Evolutionary conservation across 2,329 filamentous ascomycete genomes (phyloP).

Genomic region (Cladophialophora chaetospira): DNA sequence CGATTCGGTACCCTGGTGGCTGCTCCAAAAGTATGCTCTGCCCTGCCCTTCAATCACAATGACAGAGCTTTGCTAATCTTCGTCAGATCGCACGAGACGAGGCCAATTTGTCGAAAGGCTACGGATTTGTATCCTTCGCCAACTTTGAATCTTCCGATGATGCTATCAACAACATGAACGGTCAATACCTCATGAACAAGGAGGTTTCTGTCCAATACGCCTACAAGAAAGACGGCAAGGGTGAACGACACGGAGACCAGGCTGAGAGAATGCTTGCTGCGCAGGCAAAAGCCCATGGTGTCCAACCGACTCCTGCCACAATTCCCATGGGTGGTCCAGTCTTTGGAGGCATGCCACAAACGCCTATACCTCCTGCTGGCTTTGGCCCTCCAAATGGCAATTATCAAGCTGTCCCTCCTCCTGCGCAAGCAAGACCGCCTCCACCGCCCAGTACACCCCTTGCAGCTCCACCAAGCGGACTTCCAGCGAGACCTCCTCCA

Average conservation of each 20-base stretch:
- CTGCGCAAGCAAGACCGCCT: slow-evolving; percentile 51
- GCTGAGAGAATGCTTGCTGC: slow-evolving; percentile 89
- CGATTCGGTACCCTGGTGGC: slow-evolving; percentile 85
- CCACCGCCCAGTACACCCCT: slow-evolving; percentile 59
- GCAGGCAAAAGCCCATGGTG: slow-evolving; percentile 91
- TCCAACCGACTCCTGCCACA: slow-evolving; percentile 77
- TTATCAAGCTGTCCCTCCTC: slow-evolving; percentile 47
- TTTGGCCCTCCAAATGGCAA: slow-evolving; percentile 43
- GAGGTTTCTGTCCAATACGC: slow-evolving; percentile 96
- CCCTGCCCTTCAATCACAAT: neutral
- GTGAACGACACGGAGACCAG: slow-evolving; percentile 90
- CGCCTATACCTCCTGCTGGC: slow-evolving; percentile 43
- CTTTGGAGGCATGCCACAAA: slow-evolving; percentile 35
- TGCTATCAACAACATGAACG: slow-evolving; percentile 89
- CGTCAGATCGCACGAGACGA: slow-evolving; percentile 76
- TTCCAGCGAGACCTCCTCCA: slow-evolving; percentile 71
- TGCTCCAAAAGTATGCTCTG: slow-evolving; percentile 71
- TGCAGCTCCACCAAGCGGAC: slow-evolving; percentile 51
- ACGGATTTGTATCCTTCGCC: slow-evolving; percentile 91
- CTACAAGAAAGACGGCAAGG: slow-evolving; percentile 99
- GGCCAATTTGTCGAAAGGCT: slow-evolving; percentile 84
- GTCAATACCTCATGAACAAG: slow-evolving; percentile 96
- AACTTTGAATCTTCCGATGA: slow-evolving; percentile 93
- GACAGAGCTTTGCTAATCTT: slow-evolving; percentile 33
- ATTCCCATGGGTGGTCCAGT: slow-evolving; percentile 54